A percentile compares a stretch with the other conserved stretches of the same genome.
Conservation (phyloP, 2,329 filamentous ascomycete species). For the Davidsoniella neocaledoniae region DNA sequence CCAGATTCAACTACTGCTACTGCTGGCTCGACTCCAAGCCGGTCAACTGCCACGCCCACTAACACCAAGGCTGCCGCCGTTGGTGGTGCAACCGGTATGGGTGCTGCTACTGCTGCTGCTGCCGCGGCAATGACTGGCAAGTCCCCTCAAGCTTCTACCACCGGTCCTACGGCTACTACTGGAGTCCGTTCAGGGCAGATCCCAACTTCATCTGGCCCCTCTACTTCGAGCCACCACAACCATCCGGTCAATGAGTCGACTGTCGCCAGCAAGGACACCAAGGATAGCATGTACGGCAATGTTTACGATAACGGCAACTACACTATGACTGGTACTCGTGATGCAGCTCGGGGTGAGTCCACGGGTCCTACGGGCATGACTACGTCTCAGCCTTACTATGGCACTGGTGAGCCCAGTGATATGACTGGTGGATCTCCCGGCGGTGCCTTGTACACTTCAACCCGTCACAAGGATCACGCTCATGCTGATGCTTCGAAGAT, state of each 20-base stretch:
- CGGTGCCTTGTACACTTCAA: background rate
- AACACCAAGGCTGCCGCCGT: background rate
- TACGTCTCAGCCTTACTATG: background rate
- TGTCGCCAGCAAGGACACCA: background rate
- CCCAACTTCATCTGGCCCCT: slow-evolving; percentile 2
- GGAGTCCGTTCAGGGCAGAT: slow-evolving; percentile 5
- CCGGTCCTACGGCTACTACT: slow-evolving; percentile 7
- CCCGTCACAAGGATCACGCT: background rate
- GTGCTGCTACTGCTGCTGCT: background rate
- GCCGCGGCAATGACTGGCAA: background rate
- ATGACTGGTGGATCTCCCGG: background rate
- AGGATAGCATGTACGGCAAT: background rate
- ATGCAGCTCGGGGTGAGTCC: background rate
- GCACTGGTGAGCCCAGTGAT: background rate
- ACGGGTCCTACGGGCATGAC: slow-evolving; percentile 4
- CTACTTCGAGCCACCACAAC: background rate
- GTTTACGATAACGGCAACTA: background rate
- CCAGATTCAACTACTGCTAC: background rate
- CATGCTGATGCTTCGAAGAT: background rate
- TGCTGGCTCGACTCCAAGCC: background rate
- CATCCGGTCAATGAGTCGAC: background rate
- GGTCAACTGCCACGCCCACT: no score
- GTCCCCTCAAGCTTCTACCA: background rate
- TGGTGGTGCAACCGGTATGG: background rate
- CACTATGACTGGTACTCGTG: slow-evolving; percentile 2